A percentile compares a stretch with the other conserved stretches of the same genome.
These are phyloP conservation scores for Calonectria hawksworthii DNA, from an alignment of 2,329 filamentous ascomycete species.

Conservation along the genomic window DNA sequence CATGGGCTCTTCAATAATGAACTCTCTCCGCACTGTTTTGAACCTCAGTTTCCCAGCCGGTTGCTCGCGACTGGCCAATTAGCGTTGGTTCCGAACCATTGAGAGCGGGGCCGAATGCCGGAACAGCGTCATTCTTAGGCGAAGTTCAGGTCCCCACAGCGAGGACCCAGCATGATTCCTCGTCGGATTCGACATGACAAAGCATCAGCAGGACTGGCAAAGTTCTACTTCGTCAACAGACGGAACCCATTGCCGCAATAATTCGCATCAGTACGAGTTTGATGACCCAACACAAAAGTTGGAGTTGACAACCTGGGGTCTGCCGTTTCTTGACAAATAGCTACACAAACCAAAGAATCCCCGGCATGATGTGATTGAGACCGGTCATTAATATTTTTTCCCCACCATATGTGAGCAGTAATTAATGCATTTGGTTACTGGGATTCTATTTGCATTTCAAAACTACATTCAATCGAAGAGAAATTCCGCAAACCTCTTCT, in stretches of 20 bases:
- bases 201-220: not conserved
- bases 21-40: not conserved
- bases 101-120: not conserved
- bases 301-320: not conserved
- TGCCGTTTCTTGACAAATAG: not conserved
- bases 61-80: not conserved
- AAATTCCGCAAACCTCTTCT: not conserved
- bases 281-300: no score
- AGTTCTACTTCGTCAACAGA: not conserved
- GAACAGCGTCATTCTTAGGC: not conserved
- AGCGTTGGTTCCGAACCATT: not conserved
- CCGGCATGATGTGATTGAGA: accelerated
- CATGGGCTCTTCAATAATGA: not conserved
- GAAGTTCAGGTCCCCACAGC: not conserved
- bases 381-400: not conserved
- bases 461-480: not conserved
- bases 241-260: not conserved
- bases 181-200: no score
- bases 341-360: not conserved
- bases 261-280: not conserved
- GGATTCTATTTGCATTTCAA: no score
- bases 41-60: not conserved
- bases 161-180: no score
- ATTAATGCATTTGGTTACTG: not conserved
- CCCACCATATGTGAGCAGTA: not conserved